Conservation (phyloP, 2,329 filamentous ascomycete species). For the Botrytis galanthina region DNA sequence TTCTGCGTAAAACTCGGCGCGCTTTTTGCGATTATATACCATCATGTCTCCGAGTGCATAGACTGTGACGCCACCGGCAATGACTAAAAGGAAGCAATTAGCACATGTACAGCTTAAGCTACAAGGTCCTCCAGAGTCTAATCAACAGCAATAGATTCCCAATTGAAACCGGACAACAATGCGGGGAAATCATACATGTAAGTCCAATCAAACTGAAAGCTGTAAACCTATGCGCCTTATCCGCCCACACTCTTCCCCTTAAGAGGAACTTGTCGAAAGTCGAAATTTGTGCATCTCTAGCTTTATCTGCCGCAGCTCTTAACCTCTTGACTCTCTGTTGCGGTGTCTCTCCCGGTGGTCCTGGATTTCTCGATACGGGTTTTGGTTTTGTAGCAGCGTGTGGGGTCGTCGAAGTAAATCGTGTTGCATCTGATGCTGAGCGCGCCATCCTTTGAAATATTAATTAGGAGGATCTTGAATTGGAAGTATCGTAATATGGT, state of each 20-base stretch:
- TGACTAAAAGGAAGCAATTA: conserved; percentile 43
- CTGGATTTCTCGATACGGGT: conserved; percentile 24
- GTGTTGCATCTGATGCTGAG: conserved; percentile 75
- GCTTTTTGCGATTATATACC: conserved; percentile 64
- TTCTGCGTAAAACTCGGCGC: conserved; percentile 57
- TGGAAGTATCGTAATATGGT: neutral
- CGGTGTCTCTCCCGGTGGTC: conserved; percentile 38
- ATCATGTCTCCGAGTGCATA: conserved; percentile 66
- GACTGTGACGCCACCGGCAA: conserved; percentile 58
- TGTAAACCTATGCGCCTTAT: conserved; percentile 40
- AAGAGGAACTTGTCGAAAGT: conserved; percentile 37
- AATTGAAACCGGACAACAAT: neutral
- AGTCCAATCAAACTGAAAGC: conserved; percentile 38
- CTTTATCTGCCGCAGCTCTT: conserved; percentile 39
- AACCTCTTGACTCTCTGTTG: conserved; percentile 40
- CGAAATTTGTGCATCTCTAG: conserved; percentile 36
- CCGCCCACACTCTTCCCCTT: conserved; percentile 39
- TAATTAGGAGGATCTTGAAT: neutral
- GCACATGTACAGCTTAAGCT: neutral
- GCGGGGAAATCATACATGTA: conserved; percentile 34
- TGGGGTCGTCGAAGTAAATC: conserved; percentile 68
- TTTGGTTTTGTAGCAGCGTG: conserved; percentile 65
- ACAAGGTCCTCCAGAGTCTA: conserved; percentile 20
- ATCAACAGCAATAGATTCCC: neutral
- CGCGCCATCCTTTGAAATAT: conserved; percentile 48